phyloP scores from a whole-genome alignment of 257 asterid species.

The Ilex aquifolium region DNA sequence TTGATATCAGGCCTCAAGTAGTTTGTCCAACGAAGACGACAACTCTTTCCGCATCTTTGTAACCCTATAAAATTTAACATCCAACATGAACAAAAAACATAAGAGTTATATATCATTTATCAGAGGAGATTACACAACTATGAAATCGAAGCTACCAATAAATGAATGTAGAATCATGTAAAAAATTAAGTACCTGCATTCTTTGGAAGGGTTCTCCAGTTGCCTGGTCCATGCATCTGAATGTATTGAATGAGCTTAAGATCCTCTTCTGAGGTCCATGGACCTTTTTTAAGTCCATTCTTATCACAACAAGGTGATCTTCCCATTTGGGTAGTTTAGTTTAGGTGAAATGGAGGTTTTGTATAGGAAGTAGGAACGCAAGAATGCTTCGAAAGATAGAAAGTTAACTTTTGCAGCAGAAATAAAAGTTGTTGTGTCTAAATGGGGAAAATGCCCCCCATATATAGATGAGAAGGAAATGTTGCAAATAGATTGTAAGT shows the following conservation, averaged over 20 bases:
- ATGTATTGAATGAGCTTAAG: slow-evolving; percentile 47
- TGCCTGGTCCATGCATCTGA: slow-evolving; percentile 63
- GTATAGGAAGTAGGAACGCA: background rate
- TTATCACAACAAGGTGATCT: slow-evolving; percentile 84
- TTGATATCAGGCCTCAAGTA: slow-evolving; percentile 81
- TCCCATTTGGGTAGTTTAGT: slow-evolving; percentile 35
- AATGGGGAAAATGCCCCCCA: slow-evolving; percentile 24
- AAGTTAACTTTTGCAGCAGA: slow-evolving; percentile 11
- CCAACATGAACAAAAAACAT: background rate
- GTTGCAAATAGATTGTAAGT: slow-evolving; percentile 31
- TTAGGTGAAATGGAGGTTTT: background rate
- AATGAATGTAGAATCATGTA: background rate
- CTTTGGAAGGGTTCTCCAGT: slow-evolving; percentile 74
- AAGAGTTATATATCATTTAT: too few species aligned
- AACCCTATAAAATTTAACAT: slow-evolving; percentile 36
- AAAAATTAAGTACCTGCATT: slow-evolving; percentile 46
- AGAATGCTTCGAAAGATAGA: slow-evolving; percentile 4
- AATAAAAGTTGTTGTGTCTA: slow-evolving; percentile 30
- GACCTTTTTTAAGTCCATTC: slow-evolving; percentile 75
- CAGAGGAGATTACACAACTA: background rate
- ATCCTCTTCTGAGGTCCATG: slow-evolving; percentile 87
- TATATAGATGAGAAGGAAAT: slow-evolving; percentile 29
- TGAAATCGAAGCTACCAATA: background rate
- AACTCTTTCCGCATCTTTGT: slow-evolving; percentile 80
- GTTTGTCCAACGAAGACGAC: slow-evolving; percentile 84